Evolutionary conservation across 2,329 filamentous ascomycete genomes (phyloP), one percentile per base, ranked within the genome.

Genomic region (Colletotrichum theobromicola): DNA sequence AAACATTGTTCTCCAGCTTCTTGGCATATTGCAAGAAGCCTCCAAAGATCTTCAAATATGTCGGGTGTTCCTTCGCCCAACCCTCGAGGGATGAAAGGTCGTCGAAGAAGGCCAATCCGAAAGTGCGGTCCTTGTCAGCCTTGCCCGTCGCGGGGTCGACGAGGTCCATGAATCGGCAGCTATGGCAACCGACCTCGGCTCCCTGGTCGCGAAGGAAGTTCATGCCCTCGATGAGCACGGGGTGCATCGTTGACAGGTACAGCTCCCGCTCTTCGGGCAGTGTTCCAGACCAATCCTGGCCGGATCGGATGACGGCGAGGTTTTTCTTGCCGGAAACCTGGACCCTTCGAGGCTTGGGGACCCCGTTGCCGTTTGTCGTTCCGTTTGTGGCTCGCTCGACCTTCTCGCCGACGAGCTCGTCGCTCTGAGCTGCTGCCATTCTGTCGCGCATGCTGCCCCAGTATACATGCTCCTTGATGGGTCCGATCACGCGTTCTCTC

Each of bases 381-480:
- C 18, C 12, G 4, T 55, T 30, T 5, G 55, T 18, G 15, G 32
- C 28, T 7, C 57, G 35, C 8, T 32, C 64, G 18, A 37, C 57
- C 18, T 67, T 77, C n/a, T 81, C 78, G 2, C 83, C 83, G 1
- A 76, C 65, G 3, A 87, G 76, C 5, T 72, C 68, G 76, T 86
- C 82, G 28, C 79, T 82, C 76, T 87, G 86, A 7, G 82, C 79
- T 4, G 78, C 77, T 4, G 86, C 80, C 16, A 87, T 71, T 6
- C 86, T 82, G 74, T 88, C 85, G 16, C 85, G 81, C 85, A 87
- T 86, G 76, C 84, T 86, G 3, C 85, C 86, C 85, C 85, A 87
- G 76, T 87, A 88, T 2, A 81, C 84, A 75, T 88, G 86, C 77
- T 87, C 84, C 46, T 80, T 76, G 18, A 88, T 79, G 34, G 81